Conservation (phyloP, 23 red algal species). For the Gracilaria gracilis region DNA sequence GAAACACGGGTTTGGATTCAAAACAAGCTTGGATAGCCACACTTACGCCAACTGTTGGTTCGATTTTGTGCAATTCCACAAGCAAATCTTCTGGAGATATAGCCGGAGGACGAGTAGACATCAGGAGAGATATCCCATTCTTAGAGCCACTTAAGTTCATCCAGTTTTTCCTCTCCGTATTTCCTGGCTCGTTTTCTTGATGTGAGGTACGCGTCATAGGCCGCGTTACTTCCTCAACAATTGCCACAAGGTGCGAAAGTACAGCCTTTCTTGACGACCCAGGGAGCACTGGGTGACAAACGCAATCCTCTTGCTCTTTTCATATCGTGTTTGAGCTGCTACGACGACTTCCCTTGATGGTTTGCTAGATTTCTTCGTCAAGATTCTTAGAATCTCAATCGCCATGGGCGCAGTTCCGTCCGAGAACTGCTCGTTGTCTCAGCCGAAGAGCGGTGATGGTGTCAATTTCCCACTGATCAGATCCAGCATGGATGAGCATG, state of each 20-base stretch:
- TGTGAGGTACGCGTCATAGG: background rate
- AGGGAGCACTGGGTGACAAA: slow-evolving; percentile 55
- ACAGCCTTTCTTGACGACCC: slow-evolving; percentile 32
- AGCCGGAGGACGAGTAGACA: slow-evolving; percentile 34
- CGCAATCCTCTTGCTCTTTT: slow-evolving; percentile 12
- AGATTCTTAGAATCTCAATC: slow-evolving; percentile 36
- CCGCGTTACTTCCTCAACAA: slow-evolving; percentile 36
- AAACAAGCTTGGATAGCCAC: slow-evolving; percentile 73
- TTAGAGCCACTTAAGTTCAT: slow-evolving; percentile 39
- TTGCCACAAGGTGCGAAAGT: slow-evolving; percentile 29
- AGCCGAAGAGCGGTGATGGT: background rate
- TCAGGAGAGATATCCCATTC: slow-evolving; percentile 50
- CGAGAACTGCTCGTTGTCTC: background rate
- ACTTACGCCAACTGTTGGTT: slow-evolving; percentile 53
- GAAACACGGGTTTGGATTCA: slow-evolving; percentile 73
- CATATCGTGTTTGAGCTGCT: slow-evolving; percentile 56
- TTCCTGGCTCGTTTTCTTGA: background rate
- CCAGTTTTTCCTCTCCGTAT: background rate
- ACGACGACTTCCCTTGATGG: slow-evolving; percentile 38
- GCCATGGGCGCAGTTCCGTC: slow-evolving; percentile 36
- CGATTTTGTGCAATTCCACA: slow-evolving; percentile 76
- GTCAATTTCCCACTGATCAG: slow-evolving; percentile 52
- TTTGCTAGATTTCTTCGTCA: slow-evolving; percentile 32
- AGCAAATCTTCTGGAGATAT: slow-evolving; percentile 67
- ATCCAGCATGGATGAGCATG: slow-evolving; percentile 15